A percentile compares a stretch with the other conserved stretches of the same genome.
Conservation (phyloP, 257 asterid genomes). For the Nicotiana tomentosiformis region DNA sequence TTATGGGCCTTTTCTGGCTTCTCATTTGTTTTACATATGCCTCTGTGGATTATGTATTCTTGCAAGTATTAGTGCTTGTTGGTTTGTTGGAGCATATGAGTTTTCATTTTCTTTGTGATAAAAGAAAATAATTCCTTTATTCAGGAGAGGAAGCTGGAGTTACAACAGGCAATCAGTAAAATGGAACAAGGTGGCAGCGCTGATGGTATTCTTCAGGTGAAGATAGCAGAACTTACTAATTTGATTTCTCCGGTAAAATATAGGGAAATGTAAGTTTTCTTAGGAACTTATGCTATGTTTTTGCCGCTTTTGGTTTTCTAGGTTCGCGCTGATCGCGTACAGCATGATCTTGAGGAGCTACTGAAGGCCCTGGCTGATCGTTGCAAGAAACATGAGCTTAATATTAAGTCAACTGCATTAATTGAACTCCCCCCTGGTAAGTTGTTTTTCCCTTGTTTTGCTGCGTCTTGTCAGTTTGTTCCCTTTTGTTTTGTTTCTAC, state of each 20-base stretch:
- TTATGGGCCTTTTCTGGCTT: not conserved
- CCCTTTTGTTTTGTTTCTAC: not conserved
- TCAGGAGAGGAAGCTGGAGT: constrained; percentile 86
- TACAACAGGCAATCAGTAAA: constrained; percentile 82
- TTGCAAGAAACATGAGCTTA: constrained; percentile 69
- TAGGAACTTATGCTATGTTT: constrained; percentile 7
- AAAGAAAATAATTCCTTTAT: constrained; percentile 14
- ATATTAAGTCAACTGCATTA: constrained; percentile 64
- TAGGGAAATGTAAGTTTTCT: not conserved
- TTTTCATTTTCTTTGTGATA: not conserved
- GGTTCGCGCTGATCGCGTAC: constrained; percentile 99
- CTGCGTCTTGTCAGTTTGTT: constrained; percentile 15
- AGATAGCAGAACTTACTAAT: not conserved
- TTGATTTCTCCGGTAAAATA: not conserved
- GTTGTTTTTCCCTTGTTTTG: constrained; percentile 2
- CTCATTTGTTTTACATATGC: not conserved
- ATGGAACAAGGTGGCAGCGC: constrained; percentile 99
- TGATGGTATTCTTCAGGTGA: constrained; percentile 99
- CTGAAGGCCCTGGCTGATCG: constrained; percentile 81
- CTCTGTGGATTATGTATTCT: not conserved
- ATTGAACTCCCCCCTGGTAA: constrained; percentile 93
- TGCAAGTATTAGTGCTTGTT: not conserved
- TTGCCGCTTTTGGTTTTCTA: constrained; percentile 28
- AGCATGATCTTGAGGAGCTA: constrained; percentile 92
- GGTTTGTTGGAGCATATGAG: not conserved